Base-by-base conservation (phyloP, 192 early-diverging fungal genomes). In the Linderina pennispora region DNA sequence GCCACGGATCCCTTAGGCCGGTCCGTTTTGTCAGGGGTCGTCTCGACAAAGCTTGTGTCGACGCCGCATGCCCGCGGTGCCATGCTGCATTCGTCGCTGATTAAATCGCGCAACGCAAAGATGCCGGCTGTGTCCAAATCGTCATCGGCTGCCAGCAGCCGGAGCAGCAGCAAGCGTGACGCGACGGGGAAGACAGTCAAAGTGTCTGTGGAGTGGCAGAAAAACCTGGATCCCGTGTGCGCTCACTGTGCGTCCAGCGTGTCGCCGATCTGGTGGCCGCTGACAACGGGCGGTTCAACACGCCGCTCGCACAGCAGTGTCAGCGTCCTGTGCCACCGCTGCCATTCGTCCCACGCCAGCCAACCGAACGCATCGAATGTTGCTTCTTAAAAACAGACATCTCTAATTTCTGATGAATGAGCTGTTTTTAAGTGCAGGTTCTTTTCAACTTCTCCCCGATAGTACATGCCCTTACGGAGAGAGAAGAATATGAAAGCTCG, bases 231-330 rank as follows among this genome's bases (percentile, higher is more conserved):
- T n/a, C 67, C 67, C 1, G 28, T 33, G 16, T 71, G 67, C 36
- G 14, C 24, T 13, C 47, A 40, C 25, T 71, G 67, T 24, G 41
- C 55, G 8, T 18, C 34, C 16, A 15, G 34, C 8, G 58, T 62
- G 16, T 71, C 67, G 40, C 67, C 67, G 1, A 59, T 71, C 18
- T 71, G 67, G 67, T 71, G 67, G 67, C 67, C 60, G 2, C 10
- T 41, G 21, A 33, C 53, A n/a, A 39, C 49, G 11, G 43, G 14
- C 11, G 10, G n/a, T n/a, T n/a, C 37, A 11, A 6, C 32, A 16
- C 9, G 15, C 36, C 22, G 13, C 59, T 28, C 37, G 2, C 15
- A 37, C 25, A 21, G 24, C 16, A 42, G 36, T 19, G 28, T 45
- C 28, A 34, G 45, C 3, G 65, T 62, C 7, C 48, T 63, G 19